Evolutionary conservation across 257 asterid genomes (phyloP), one percentile per base, ranked within the genome.

Genomic region (Fraxinus americana): DNA sequence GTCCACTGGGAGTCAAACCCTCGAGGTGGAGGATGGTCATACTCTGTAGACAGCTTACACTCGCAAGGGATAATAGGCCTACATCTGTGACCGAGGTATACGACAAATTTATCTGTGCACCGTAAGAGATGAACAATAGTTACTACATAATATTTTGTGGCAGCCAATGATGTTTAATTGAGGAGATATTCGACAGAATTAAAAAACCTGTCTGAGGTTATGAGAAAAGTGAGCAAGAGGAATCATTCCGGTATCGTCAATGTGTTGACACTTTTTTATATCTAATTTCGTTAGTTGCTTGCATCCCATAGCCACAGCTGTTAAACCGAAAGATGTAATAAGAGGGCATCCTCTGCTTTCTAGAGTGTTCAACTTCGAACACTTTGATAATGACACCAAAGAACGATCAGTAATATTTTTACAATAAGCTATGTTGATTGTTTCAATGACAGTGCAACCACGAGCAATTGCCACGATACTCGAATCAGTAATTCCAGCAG

Each of bases 321-420:
- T 86, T 76, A 92, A 81, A 50, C 99, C 99, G n/a, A 67, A 81
- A 21, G 97, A 83, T 36, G 97, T 91, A 74, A 94, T 74, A 69
- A 86, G 89, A 70, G 92, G 90, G 78, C 98, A 94, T 30, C 97
- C 96, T 77, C 99, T 90, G 75, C 77, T 86, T 87, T 94, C 99
- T 41, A 94, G 78, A 17, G 94, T 86, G 76, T 84, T 89, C 76
- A 94, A 63, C 86, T 86, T 89, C 2, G 78, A 81, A 82, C 99
- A 94, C 78, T 90, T 91, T 17, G 99, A 88, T 77, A 94, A 82
- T 21, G 92, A 86, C 71, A 82, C 79, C 77, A 93, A 84, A 17
- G 99, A 89, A 19, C 34, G 71, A 71, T 95, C 97, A 0, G 97
- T 85, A 41, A 93, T 82, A 65, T 81, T 74, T 41, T 70, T 87